These are phyloP conservation scores for Tolypocladium ophioglossoides DNA, from an alignment of 2,329 filamentous ascomycete genomes.

Conservation along the genomic window DNA sequence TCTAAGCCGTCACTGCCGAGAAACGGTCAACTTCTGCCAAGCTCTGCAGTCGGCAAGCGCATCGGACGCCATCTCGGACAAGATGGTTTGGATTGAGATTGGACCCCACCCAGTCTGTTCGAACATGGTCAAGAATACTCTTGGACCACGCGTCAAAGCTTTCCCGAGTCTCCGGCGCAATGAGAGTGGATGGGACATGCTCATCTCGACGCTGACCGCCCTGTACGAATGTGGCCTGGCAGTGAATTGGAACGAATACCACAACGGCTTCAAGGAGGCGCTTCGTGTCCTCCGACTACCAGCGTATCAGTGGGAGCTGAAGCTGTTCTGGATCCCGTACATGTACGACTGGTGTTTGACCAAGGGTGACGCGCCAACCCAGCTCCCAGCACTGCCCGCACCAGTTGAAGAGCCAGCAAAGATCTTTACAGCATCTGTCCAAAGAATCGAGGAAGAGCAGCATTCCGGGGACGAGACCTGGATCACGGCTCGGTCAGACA, in stretches of 20 bases:
- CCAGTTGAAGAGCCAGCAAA: neutral
- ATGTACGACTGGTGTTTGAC: constrained; percentile 48
- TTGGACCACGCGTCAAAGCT: constrained; percentile 33
- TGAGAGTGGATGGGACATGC: constrained; percentile 49
- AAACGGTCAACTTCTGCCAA: constrained; percentile 54
- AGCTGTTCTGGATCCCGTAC: constrained; percentile 54
- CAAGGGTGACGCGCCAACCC: constrained; percentile 33
- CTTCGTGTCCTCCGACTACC: constrained; percentile 48
- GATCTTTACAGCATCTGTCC: constrained; percentile 1
- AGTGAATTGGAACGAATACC: constrained; percentile 52
- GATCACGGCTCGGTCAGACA: neutral
- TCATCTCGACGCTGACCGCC: neutral
- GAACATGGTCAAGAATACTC: constrained; percentile 51
- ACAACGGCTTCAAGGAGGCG: constrained; percentile 31
- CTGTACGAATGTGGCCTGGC: neutral
- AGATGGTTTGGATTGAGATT: constrained; percentile 55
- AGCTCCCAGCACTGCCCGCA: neutral
- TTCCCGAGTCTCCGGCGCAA: constrained; percentile 49
- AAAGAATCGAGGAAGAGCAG: neutral
- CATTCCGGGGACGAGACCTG: neutral
- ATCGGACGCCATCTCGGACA: constrained; percentile 37
- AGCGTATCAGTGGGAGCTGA: constrained; percentile 58
- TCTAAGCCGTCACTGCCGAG: constrained; percentile 46
- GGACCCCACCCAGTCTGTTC: constrained; percentile 56
- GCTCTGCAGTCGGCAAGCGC: constrained; percentile 40